Evolutionary conservation across 2,329 filamentous ascomycete genomes (phyloP).

Genomic region (Monosporascus sp.): DNA sequence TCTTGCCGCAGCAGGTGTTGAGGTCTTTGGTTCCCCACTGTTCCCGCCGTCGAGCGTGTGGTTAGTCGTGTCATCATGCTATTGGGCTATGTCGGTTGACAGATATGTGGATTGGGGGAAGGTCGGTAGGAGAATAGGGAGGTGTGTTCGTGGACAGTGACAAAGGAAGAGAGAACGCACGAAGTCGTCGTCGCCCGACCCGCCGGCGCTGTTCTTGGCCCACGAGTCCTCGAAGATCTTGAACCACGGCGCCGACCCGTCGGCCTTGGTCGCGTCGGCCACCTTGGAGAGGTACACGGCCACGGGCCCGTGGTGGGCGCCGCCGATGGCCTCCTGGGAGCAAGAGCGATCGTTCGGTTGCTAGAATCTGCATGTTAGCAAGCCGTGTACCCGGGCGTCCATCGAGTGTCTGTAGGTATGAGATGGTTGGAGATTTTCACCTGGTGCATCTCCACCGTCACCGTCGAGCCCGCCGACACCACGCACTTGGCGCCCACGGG

Average conservation of each 20-base stretch:
- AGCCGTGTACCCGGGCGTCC: no score
- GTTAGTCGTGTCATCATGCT: no score
- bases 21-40: conserved; percentile 39
- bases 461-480: conserved; percentile 40
- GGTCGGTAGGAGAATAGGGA: no score
- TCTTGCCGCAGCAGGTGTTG: conserved; percentile 34
- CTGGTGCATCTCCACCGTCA: conserved; percentile 55
- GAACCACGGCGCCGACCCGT: conserved; percentile 33
- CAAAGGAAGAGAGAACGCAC: no score
- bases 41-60: no score
- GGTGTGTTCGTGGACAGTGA: no score
- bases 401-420: not conserved
- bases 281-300: conserved; percentile 36
- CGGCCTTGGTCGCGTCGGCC: conserved; percentile 28
- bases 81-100: no score
- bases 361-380: not conserved
- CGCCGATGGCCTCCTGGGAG: conserved; percentile 36
- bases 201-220: conserved; percentile 26
- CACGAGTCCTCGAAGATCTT: conserved; percentile 40
- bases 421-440: conserved; percentile 11
- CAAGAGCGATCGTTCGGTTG: conserved; percentile 29
- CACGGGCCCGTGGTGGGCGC: conserved; percentile 38
- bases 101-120: no score
- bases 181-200: conserved; percentile 35
- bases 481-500: conserved; percentile 36